Base-by-base conservation (phyloP, 371 early-diverging fungal species). In the Mortierella sp. region DNA sequence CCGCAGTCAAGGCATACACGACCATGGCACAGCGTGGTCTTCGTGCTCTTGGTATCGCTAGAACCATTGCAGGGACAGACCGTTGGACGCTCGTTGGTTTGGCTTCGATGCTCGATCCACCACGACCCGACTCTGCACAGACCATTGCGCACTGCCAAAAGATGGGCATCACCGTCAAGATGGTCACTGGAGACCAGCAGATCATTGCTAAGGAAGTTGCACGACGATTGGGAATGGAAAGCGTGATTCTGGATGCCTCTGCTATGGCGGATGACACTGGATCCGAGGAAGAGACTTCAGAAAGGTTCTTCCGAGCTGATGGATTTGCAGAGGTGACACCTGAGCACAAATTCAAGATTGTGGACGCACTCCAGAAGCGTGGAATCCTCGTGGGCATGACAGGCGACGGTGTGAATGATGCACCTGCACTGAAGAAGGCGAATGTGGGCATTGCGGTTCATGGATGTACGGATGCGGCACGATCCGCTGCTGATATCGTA, bases 401-500 rank as follows among this genome's bases (percentile, higher is more conserved):
- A 9, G 93, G 95, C 38, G 94, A 94, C 64, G 94, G 94, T 72
- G 91, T 92, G 27, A 94, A 93, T 72, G 96, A 96, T 78, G 93
- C 94, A 3, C 94, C 93, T 18, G 95, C 96, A 6, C 80, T 96
- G 52, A 94, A 94, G 81, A 91, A 92, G 80, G 93, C 94, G 60
- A 89, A 94, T 81, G 92, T 93, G 43, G 95, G 94, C 65, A 93
- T 93, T 72, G 94, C 95, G 45, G 93, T 95, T 57, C 88, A 91
- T 49, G 92, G 92, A 43, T 92, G 93, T 78, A 95, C 96, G 5
- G 98, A 97, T 80, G 96, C 96, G 14, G 95, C 96, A 21, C 92
- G 96, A 45, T 91, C 94, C 19, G 97, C 97, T 46, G 91, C 96
- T 39, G 97, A 97, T 80, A 96, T 97, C 78, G 95, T 97, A 14